A percentile compares a stretch with the other conserved stretches of the same genome.
Conservation (phyloP, 805 yeast species). For the Yamadazyma takamatsuzukensis region DNA sequence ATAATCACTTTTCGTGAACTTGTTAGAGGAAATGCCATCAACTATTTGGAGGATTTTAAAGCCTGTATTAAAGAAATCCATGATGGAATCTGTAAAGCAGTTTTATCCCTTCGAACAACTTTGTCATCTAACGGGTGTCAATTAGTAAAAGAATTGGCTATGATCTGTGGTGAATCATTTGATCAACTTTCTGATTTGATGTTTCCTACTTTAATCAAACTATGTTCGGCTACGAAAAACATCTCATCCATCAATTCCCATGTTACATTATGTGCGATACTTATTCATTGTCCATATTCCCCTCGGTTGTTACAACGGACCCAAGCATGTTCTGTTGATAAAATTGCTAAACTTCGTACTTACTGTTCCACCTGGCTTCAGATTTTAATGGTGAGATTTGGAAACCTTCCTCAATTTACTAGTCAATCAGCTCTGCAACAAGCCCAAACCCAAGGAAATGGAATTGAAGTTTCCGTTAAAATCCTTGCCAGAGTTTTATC, state of each 20-base stretch:
- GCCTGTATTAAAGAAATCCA: slow-evolving; percentile 20
- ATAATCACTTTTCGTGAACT: slow-evolving; percentile 56
- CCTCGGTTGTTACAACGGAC: slow-evolving; percentile 50
- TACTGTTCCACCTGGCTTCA: slow-evolving; percentile 71
- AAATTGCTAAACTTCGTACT: slow-evolving; percentile 66
- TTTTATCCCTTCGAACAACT: slow-evolving; percentile 78
- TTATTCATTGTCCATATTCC: slow-evolving; percentile 53
- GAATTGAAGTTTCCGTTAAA: slow-evolving; percentile 44
- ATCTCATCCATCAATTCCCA: slow-evolving; percentile 60
- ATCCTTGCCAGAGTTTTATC: slow-evolving; percentile 57
- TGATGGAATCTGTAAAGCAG: slow-evolving; percentile 64
- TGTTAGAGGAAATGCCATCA: slow-evolving; percentile 51
- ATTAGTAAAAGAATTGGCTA: slow-evolving; percentile 63
- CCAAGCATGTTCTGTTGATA: slow-evolving; percentile 55
- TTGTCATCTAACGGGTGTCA: slow-evolving; percentile 74
- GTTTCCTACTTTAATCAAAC: slow-evolving; percentile 45
- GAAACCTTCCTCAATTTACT: slow-evolving; percentile 19
- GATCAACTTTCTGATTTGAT: slow-evolving; percentile 51
- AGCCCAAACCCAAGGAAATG: slow-evolving; percentile 11
- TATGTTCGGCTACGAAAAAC: slow-evolving; percentile 59
- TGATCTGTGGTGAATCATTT: slow-evolving; percentile 33
- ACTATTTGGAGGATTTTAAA: slow-evolving; percentile 39
- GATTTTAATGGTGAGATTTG: slow-evolving; percentile 53
- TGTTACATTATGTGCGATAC: slow-evolving; percentile 51
- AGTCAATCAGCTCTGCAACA: slow-evolving; percentile 2